Evolutionary conservation across 352 stramenopile species (phyloP).

Genomic region (Saprolegnia diclina): DNA sequence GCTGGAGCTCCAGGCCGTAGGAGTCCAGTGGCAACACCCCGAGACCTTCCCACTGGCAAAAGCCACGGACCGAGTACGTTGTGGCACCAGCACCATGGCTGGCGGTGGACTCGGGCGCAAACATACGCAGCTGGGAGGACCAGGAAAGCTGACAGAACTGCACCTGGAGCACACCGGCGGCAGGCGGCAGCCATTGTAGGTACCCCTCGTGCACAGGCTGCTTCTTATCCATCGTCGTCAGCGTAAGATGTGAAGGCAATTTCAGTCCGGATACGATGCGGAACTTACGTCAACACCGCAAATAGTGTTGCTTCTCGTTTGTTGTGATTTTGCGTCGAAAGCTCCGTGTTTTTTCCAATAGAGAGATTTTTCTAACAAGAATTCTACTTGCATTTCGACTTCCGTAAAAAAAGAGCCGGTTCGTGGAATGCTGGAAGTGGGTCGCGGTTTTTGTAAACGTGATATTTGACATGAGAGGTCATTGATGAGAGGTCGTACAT

Average conservation of each 20-base stretch:
- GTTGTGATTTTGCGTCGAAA: too few relatives aligned
- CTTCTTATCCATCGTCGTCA: slow-evolving; percentile 20
- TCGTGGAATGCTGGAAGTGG: too few relatives aligned
- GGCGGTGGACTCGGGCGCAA: not conserved
- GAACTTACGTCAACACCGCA: too few relatives aligned
- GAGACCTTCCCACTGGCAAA: slow-evolving; percentile 72
- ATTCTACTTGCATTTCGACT: too few relatives aligned
- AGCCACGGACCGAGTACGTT: slow-evolving; percentile 49
- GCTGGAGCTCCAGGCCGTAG: slow-evolving; percentile 73
- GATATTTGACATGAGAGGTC: too few relatives aligned
- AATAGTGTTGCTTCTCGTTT: too few relatives aligned
- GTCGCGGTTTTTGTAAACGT: too few relatives aligned
- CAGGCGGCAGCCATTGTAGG: slow-evolving; percentile 14
- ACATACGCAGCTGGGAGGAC: slow-evolving; percentile 24
- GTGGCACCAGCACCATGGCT: slow-evolving; percentile 32
- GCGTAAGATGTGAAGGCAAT: not conserved
- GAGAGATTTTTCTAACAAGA: too few relatives aligned
- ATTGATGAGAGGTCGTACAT: too few relatives aligned
- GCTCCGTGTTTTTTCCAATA: too few relatives aligned
- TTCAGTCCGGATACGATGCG: too few relatives aligned
- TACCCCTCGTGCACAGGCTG: slow-evolving; percentile 25
- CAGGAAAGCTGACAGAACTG: slow-evolving; percentile 23
- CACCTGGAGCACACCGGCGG: slow-evolving; percentile 1
- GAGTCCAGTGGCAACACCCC: slow-evolving; percentile 53
- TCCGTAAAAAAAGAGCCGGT: too few relatives aligned